Base-by-base conservation (phyloP, 768 basidiomycete species). In the Pleurotus eryngii region DNA sequence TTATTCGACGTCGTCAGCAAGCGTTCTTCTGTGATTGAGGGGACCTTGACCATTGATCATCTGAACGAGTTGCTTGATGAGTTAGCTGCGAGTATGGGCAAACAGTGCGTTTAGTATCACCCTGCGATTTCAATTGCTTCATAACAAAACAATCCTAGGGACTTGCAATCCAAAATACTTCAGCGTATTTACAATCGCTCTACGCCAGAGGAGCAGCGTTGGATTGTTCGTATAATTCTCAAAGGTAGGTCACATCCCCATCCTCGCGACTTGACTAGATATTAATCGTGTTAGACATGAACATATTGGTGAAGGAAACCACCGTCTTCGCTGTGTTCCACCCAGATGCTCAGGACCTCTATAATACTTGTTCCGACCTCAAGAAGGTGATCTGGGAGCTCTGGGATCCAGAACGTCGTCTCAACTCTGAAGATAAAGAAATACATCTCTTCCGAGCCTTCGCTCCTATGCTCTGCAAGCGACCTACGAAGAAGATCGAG, bases 301-400 rank as follows among this genome's bases (percentile, higher is more conserved):
- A 84, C 46, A 95, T 98, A 57, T 90, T 89, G 0, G 89, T 97
- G 49, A 92, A 96, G 71, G 97, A 98, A 70, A 95, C 89, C 9
- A 95, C 95, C 0, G 89, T 98, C 0, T 87, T 99, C 61, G 74
- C 85, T 0, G 87, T 93, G 5, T 93, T 98, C 65, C 97, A 99
- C 71, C 90, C 92, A 0, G 95, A 98, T 63, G 95, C 96, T 0
- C 87, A 92, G 60, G 91, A 93, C 67, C 72, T 97, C 6, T 99
- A 92, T 76, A 98, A 98, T 67, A 95, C 94, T 0, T 98, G 94
- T 68, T 98, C 95, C 0, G 95, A 98, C 70, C 76, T 98, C 46
- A 95, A 95, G 76, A 90, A 91, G 57, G 92, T 99, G 3, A 87
- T 86, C 30, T 98, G 89, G 87, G 87, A 89, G 53, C 75, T 99